A percentile compares a stretch with the other conserved stretches of the same genome.
phyloP scores from a whole-genome alignment of 192 early-diverging fungal genomes.

The Linnemannia hyalina region DNA sequence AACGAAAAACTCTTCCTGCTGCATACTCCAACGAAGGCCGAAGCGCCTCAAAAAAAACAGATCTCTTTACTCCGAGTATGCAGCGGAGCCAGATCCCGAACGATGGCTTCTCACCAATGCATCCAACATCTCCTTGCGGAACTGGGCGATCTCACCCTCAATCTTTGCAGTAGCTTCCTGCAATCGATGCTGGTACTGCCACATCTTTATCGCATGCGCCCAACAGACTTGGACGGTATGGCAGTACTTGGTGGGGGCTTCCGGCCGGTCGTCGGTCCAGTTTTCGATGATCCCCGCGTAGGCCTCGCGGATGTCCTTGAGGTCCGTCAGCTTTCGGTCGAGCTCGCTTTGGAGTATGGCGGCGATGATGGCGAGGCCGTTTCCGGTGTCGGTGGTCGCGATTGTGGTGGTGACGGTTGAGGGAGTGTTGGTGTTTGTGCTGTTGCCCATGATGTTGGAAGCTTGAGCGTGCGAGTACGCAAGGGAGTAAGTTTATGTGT shows the following conservation, averaged over 20 bases:
- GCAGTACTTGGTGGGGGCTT: not conserved
- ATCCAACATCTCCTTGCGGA: not conserved
- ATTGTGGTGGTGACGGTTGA: too few species aligned
- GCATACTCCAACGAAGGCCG: too few species aligned
- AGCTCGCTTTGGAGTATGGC: not conserved
- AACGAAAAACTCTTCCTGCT: too few species aligned
- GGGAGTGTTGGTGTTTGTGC: too few species aligned
- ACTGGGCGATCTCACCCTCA: not conserved
- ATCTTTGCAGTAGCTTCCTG: not conserved
- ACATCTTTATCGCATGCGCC: not conserved
- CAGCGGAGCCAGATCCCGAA: not conserved
- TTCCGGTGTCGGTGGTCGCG: not conserved
- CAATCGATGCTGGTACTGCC: not conserved
- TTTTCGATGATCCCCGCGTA: not conserved
- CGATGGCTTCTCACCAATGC: not conserved
- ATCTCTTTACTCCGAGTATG: too few species aligned
- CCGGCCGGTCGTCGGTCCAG: not conserved
- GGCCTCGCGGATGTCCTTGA: not conserved
- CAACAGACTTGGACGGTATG: not conserved
- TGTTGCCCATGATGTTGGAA: too few species aligned
- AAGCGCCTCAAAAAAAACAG: too few species aligned
- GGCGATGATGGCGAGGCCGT: not conserved
- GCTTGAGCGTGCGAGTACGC: too few species aligned
- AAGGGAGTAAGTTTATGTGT: too few species aligned
- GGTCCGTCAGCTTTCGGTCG: not conserved